Base-by-base conservation (phyloP, 75 land plant genomes). In the Picea sitchensis region DNA sequence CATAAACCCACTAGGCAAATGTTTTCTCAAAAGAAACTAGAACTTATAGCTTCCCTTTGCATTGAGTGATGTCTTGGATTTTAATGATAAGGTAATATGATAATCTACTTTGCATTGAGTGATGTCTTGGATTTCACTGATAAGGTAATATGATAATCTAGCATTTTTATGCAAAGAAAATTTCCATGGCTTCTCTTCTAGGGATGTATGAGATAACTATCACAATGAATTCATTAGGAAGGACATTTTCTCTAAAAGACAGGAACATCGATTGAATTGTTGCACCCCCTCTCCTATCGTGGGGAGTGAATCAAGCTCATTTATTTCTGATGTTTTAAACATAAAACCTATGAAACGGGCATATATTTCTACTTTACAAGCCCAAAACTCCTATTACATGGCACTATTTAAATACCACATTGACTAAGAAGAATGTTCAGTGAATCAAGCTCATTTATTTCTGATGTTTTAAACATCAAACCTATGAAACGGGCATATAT, bases 1-100 rank as follows among this genome's bases (percentile, higher is more conserved):
- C 99, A 97, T 77, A 97, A 97, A 38, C 99, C 99, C 11, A 95
- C 99, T 38, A 96, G 99, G 32, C 95, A 97, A 71, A 94, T 97
- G 89, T 95, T 97, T 76, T 91, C 95, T 14, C 80, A 89, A 65
- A 87, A 89, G 75, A 98, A 97, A 79, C 87, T 95, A 21, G 90
- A 97, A 41, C 81, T 82, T 4, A 97, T 97, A 80, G 98, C 99
- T n/a, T 86, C 91, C 32, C 85, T 97, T 26, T 95, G 95, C 85
- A 93, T 86, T 69, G 89, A 97, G 84, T 83, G 95, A 97, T 82
- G 86, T 89, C 2, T 79, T 95, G 76, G 94, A 87, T 21, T 93
- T 97, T 54, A 67, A 84, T 23, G 99, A 97, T 84, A 98, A 97
- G 82, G 99, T 97, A 30, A 26, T 26, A 26, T 26, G 26, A 26